phyloP scores from a whole-genome alignment of 2,329 filamentous ascomycete genomes.

The Ophiocordyceps camponoti-saundersi region DNA sequence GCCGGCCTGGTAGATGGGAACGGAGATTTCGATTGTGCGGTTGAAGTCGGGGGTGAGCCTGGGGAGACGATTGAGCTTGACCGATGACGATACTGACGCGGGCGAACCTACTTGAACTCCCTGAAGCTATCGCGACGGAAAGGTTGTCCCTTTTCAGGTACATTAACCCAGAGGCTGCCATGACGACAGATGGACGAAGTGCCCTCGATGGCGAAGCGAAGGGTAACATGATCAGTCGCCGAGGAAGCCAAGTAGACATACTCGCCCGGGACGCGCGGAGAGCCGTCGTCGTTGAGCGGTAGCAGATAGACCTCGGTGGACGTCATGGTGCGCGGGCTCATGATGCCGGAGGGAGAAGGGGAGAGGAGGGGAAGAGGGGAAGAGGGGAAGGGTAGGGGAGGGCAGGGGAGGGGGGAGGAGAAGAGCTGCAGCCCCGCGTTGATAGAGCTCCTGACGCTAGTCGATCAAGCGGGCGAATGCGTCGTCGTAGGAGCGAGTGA shows the following conservation, averaged over 20 bases:
- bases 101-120: constrained; percentile 62
- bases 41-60: constrained; percentile 90
- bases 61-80: background rate
- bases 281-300: constrained; percentile 81
- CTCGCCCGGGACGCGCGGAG: constrained; percentile 71
- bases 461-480: too few species aligned
- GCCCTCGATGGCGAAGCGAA: constrained; percentile 85
- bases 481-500: background rate
- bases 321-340: constrained; percentile 44
- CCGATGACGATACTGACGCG: constrained; percentile 1
- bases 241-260: constrained; percentile 81
- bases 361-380: constrained; percentile 4
- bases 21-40: constrained; percentile 72
- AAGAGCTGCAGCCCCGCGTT: background rate
- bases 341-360: constrained; percentile 17
- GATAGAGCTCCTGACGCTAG: background rate
- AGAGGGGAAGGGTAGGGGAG: constrained; percentile 5
- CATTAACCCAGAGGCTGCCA: constrained; percentile 93
- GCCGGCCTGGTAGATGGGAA: constrained; percentile 68
- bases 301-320: constrained; percentile 70
- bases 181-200: constrained; percentile 90
- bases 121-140: constrained; percentile 70
- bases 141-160: constrained; percentile 56
- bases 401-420: constrained; percentile 2
- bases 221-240: constrained; percentile 55